phyloP scores from a whole-genome alignment of 495 filamentous ascomycete genomes.

The Podospora australis region DNA sequence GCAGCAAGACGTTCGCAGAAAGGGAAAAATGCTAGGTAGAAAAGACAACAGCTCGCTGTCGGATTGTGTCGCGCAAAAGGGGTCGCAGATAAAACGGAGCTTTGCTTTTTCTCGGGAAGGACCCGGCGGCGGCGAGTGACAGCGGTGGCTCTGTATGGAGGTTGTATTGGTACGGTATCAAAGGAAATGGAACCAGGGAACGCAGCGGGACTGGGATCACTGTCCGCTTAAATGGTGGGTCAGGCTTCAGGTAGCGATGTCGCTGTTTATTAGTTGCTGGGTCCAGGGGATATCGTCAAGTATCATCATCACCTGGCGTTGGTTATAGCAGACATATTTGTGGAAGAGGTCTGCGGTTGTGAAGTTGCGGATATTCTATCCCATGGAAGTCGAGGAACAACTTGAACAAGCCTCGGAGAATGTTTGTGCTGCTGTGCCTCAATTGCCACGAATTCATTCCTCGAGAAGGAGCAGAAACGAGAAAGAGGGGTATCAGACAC shows the following conservation, averaged over 20 bases:
- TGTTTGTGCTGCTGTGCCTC: constrained; percentile 1
- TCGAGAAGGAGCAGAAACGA: not conserved
- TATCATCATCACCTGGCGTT: too few species aligned
- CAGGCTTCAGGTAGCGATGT: too few species aligned
- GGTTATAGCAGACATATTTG: too few species aligned
- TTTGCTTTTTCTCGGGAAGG: constrained; percentile 17
- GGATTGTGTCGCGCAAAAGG: constrained; percentile 10
- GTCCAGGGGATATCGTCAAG: too few species aligned
- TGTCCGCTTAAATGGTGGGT: not conserved
- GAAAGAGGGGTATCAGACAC: constrained; percentile 6
- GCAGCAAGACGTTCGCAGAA: too few species aligned
- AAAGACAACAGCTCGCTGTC: constrained; percentile 1
- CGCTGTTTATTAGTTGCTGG: too few species aligned
- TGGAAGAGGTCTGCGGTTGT: too few species aligned
- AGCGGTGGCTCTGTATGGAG: constrained; percentile 5
- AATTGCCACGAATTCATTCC: not conserved
- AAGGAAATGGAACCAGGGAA: not conserved
- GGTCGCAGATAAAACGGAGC: constrained; percentile 9
- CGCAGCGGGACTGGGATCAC: not conserved
- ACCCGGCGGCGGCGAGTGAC: constrained; percentile 3
- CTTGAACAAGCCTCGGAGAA: not conserved
- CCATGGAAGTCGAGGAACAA: not conserved
- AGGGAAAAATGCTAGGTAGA: constrained; percentile 5
- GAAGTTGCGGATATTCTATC: not conserved
- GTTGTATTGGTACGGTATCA: not conserved